Percentiles rank a stretch among this genome's conserved stretches.
Evolutionary conservation across 257 asterid species (phyloP).

Genomic region (Nemophila menziesii): DNA sequence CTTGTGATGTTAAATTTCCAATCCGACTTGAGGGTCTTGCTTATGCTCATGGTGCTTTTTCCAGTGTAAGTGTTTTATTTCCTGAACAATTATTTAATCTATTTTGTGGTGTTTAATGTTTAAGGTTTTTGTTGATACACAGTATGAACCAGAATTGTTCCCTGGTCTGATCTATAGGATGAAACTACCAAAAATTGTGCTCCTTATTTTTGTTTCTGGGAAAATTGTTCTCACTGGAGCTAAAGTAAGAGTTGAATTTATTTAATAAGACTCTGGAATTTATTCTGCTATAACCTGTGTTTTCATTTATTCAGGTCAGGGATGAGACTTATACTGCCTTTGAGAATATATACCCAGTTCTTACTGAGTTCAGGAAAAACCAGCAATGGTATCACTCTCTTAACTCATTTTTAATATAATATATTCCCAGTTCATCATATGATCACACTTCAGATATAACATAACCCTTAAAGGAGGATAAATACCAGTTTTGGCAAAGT

Average conservation of each 20-base stretch:
- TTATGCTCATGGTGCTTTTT: background rate
- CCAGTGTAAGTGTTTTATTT: background rate
- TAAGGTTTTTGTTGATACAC: background rate
- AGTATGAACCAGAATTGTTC: background rate
- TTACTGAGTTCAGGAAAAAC: too few relatives aligned
- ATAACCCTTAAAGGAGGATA: too few relatives aligned
- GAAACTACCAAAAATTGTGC: background rate
- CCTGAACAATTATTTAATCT: background rate
- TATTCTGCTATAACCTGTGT: background rate
- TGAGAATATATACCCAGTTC: background rate
- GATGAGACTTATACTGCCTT: background rate
- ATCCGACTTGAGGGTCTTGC: constrained; percentile 1
- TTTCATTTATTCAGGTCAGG: background rate
- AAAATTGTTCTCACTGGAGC: constrained; percentile 1
- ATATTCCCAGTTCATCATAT: too few relatives aligned
- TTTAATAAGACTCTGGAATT: background rate
- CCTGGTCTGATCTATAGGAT: background rate
- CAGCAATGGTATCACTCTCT: too few relatives aligned
- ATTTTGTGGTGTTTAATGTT: background rate
- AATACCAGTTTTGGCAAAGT: too few relatives aligned
- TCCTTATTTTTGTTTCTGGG: background rate
- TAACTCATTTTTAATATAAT: too few relatives aligned
- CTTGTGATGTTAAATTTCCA: constrained; percentile 1
- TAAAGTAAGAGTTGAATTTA: background rate
- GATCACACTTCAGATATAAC: too few relatives aligned